These are phyloP conservation scores for Neoarthrinium moseri DNA, from an alignment of 2,329 filamentous ascomycete species.

Conservation along the genomic window DNA sequence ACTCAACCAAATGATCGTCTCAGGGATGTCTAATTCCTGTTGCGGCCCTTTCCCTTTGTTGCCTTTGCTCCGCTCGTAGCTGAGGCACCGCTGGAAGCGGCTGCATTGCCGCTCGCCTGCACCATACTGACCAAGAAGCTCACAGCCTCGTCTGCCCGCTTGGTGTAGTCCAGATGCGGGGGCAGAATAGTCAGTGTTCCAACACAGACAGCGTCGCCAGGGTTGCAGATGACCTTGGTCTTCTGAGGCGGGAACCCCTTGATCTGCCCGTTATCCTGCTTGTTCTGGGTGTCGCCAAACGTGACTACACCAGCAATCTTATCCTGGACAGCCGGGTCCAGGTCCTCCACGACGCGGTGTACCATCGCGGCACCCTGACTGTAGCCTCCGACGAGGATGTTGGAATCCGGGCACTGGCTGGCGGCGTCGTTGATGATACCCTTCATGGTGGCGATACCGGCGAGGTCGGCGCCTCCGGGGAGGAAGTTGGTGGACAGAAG, in stretches of 20 bases:
- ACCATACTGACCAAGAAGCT: no score
- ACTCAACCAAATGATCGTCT: no score
- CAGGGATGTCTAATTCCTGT: no score
- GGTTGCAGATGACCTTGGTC: slow-evolving; percentile 39
- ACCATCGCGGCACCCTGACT: slow-evolving; percentile 36
- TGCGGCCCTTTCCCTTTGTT: no score
- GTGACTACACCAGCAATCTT: slow-evolving; percentile 34
- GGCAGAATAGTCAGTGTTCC: slow-evolving; percentile 32
- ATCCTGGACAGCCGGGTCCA: slow-evolving; percentile 21
- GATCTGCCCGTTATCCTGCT: slow-evolving; percentile 34
- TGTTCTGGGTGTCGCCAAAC: slow-evolving; percentile 35
- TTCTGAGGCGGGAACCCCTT: slow-evolving; percentile 31
- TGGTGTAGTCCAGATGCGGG: slow-evolving; percentile 34
- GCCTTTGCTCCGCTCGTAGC: no score
- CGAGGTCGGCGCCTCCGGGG: slow-evolving; percentile 23
- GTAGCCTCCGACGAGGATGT: slow-evolving; percentile 4
- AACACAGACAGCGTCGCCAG: slow-evolving; percentile 34
- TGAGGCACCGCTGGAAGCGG: no score
- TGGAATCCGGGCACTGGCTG: slow-evolving; percentile 1
- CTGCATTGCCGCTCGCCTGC: no score
- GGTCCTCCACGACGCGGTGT: slow-evolving; percentile 31
- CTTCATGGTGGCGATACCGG: slow-evolving; percentile 21
- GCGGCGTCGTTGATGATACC: neutral
- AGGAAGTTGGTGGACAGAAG: slow-evolving; percentile 25
- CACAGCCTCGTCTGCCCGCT: slow-evolving; percentile 28